A percentile compares a stretch with the other conserved stretches of the same genome.
Evolutionary conservation across 306 rosid species (phyloP).

Genomic region (Abrus precatorius): DNA sequence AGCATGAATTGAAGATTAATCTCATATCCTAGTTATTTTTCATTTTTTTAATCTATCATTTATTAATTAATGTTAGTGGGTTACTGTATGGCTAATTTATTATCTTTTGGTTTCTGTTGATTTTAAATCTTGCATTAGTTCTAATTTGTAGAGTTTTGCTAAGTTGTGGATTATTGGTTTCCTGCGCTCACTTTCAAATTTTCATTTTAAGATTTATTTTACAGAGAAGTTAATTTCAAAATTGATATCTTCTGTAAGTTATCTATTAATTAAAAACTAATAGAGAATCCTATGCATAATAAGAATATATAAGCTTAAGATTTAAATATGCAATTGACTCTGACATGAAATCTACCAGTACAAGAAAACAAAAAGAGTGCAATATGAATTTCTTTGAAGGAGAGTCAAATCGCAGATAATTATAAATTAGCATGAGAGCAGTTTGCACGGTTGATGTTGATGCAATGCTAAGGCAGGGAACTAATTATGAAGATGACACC

Average conservation of each 20-base stretch:
- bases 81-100: background rate
- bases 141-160: background rate
- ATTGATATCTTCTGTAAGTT: background rate
- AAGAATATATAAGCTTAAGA: slow-evolving; percentile 10
- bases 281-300: background rate
- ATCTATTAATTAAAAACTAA: background rate
- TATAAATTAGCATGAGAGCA: background rate
- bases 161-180: background rate
- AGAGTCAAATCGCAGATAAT: slow-evolving; percentile 29
- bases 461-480: slow-evolving; percentile 8
- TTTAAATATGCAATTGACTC: slow-evolving; percentile 12
- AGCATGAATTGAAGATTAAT: background rate
- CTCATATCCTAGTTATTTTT: background rate
- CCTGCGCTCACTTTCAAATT: background rate
- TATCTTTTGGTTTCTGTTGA: background rate
- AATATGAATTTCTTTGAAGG: background rate
- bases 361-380: background rate
- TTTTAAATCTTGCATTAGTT: background rate
- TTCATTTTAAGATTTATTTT: background rate
- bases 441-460: slow-evolving; percentile 2
- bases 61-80: background rate
- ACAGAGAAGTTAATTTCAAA: background rate
- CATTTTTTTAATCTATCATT: background rate
- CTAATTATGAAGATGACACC: slow-evolving; percentile 25
- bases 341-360: slow-evolving; percentile 6